A percentile compares a stretch with the other conserved stretches of the same genome.
Evolutionary conservation across 1,284 basidiomycete genomes (phyloP).

Genomic region (Cryptococcus depauperatus): DNA sequence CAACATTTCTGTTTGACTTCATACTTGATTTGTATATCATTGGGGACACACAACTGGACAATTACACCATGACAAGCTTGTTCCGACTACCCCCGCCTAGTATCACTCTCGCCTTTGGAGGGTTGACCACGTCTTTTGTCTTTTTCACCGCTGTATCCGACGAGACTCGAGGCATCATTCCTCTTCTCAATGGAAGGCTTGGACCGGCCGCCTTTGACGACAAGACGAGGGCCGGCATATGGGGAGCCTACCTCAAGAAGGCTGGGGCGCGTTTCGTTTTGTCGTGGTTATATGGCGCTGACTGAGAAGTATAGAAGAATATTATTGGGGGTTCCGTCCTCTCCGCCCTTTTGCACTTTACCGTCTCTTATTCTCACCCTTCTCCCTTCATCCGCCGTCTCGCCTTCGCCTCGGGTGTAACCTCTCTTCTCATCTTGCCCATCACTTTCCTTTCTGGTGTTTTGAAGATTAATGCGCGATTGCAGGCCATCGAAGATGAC

Average conservation of each 20-base stretch:
- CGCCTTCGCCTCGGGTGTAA: conserved; percentile 15
- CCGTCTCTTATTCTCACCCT: conserved; percentile 16
- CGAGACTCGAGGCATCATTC: conserved; percentile 18
- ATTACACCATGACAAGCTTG: conserved; percentile 6
- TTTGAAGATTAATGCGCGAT: conserved; percentile 15
- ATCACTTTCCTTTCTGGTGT: conserved; percentile 16
- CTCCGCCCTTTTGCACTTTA: conserved; percentile 9
- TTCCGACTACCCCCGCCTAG: conserved; percentile 14
- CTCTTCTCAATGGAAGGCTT: conserved; percentile 17
- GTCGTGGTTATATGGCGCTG: not conserved
- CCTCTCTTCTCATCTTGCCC: conserved; percentile 17
- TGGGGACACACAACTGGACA: too few species aligned
- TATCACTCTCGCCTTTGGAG: conserved; percentile 17
- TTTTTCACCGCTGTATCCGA: conserved; percentile 21
- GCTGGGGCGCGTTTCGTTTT: conserved; percentile 15
- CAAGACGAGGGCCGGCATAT: conserved; percentile 14
- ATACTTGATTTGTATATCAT: too few species aligned
- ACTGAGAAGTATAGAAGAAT: conserved; percentile 5
- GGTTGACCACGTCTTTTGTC: conserved; percentile 18
- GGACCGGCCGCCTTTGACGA: conserved; percentile 1
- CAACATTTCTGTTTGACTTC: too few species aligned
- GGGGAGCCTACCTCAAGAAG: conserved; percentile 11
- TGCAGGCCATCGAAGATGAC: conserved; percentile 11
- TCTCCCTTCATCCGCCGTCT: conserved; percentile 11
- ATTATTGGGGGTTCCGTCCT: conserved; percentile 7